Base-by-base conservation (phyloP, 2,329 filamentous ascomycete species). In the Stromatinia cepivora region DNA sequence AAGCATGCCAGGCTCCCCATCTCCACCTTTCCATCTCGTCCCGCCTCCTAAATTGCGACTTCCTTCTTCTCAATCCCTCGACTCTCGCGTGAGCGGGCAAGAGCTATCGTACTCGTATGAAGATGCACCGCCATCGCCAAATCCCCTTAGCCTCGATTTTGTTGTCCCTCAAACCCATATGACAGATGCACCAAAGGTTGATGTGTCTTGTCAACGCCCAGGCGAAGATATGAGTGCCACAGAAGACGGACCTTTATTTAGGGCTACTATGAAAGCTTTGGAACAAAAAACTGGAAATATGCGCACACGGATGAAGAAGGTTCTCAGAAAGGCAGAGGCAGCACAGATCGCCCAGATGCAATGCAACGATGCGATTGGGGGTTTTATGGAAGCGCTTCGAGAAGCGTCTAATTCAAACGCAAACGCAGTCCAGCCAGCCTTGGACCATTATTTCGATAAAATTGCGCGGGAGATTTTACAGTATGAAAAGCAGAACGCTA, bases 391-490 rank as follows among this genome's bases (percentile, higher is more conserved):
- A 20, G 90, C 94, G 6, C 83, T 99, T 45, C 88, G 90, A 72
- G 95, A 98, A 77, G 92, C 93, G 0, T 93, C 94, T 1, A 88
- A 88, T 0, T 97, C 94, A 17, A 98, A 98, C 78, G 92, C 93
- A 62, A 97, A 97, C 77, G 95, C 94, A 0, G 94, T 99, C n/a
- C 93, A 97, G 77, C 96, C 95, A 22, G 95, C 94, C 6, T 86
- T 99, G 70, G 95, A 99, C 72, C 94, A 99, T 79, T 99, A 99
- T 79, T 99, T 98, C 77, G 94, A 98, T 80, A 97, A 94, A 77
- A 98, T 97, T 74, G 94, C 94, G 4, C 89, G 90, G 71, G 93
- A 98, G 78, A 97, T 99, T 58, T 82, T 97, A 50, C 80, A 83
- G 0, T 98, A 97, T 78, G 94, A 99, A 80, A 89, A 89, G 71